Evolutionary conservation across 768 basidiomycete species (phyloP), one percentile per base, ranked within the genome.

Genomic region (Coprinellus micaceus): DNA sequence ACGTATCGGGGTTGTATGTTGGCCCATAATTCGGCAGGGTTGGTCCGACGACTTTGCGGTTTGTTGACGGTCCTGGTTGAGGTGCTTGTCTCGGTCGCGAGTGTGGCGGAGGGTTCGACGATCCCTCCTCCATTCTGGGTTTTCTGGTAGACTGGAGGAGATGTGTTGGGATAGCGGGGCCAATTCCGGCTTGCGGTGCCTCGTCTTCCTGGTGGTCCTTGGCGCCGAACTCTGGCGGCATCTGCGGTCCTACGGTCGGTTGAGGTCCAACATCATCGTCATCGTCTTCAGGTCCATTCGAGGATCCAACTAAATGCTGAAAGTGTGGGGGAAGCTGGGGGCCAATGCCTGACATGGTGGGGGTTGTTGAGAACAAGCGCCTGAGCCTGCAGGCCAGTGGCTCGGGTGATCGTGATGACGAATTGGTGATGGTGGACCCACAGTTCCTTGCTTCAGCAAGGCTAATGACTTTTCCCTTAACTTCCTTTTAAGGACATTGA

Each of bases 11-110:
- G 55, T 72, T 66, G 56, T 71, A 73, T 52, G 69, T 69, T 2
- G 72, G 65, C 24, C 73, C 67, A 47, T 71, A 69, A 11, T 68
- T 62, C 4, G 83, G 84, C 24, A 83, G 63, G 1, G 85, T 69
- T 9, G 89, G 82, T 1, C 85, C 86, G 12, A 81, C 57, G 21
- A 74, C 67, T 44, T 36, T 50, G 28, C 73, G 73, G 68, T 72
- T 77, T 9, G 39, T 15, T n/a, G 57, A 25, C 11, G 50, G 26
- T 13, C 39, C 47, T 37, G 39, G 28, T 50, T 30, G 11, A 22
- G 48, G 52, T 39, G 53, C 44, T 22, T 37, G 29, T 55, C 50
- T 22, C 10, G 41, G 26, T 15, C 29, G 55, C 6, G 55, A 53
- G 9, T 33, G 56, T 52, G 49, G 39, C n/a, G 52, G 45, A 44